Percentiles rank a stretch among this genome's conserved stretches.
Conservation (phyloP, 805 yeast genomes). For the Candida caryicola region DNA sequence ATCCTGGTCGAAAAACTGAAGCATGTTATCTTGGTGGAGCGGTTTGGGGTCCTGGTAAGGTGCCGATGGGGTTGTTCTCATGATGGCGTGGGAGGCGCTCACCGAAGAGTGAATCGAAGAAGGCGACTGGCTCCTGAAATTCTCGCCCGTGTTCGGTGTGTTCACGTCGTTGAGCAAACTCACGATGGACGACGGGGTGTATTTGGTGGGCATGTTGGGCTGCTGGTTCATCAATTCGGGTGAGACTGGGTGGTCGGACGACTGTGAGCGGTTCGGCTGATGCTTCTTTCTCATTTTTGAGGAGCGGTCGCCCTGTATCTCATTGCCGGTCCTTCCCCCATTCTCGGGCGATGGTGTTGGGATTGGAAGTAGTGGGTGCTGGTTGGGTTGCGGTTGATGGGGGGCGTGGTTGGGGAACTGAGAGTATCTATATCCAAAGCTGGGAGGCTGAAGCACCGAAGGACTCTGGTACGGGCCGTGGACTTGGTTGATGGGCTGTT, state of each 20-base stretch:
- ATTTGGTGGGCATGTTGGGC: not conserved
- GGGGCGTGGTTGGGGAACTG: not conserved
- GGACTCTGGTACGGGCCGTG: not conserved
- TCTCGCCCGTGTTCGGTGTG: constrained; percentile 3
- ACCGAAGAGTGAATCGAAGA: constrained; percentile 1
- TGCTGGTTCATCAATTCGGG: not conserved
- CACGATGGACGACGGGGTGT: constrained; percentile 9
- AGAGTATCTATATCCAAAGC: not conserved
- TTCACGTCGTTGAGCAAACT: constrained; percentile 9
- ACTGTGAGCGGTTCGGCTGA: not conserved
- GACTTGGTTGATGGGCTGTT: not conserved
- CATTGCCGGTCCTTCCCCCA: not conserved
- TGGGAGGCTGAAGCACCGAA: not conserved
- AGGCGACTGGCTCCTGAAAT: constrained; percentile 4
- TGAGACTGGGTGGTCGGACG: not conserved
- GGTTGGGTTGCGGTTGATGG: not conserved
- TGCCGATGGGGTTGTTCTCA: not conserved
- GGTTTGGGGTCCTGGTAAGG: not conserved
- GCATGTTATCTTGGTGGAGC: constrained; percentile 2
- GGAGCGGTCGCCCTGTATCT: not conserved
- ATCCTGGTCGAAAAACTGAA: constrained; percentile 19
- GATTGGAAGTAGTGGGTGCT: not conserved
- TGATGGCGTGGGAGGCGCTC: not conserved
- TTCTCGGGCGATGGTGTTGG: not conserved
- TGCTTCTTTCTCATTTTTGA: not conserved